Base-by-base conservation (phyloP, 2,329 filamentous ascomycete genomes). In the Tolypocladium sp. region DNA sequence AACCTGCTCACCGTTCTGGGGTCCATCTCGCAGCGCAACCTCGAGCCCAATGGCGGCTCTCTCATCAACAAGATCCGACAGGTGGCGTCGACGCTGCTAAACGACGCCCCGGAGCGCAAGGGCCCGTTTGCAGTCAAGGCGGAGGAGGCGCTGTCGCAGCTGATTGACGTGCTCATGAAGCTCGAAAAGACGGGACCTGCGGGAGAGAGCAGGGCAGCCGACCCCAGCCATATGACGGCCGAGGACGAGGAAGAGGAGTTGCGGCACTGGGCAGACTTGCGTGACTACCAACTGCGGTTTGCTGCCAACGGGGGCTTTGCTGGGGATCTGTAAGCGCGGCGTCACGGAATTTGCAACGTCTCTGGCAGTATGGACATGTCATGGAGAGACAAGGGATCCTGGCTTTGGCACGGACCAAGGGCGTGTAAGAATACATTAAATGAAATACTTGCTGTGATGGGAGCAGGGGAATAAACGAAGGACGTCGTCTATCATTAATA, bases 1-100 rank as follows among this genome's bases (percentile, higher is more conserved):
- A 87, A 92, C 70, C 80, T 96, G 2, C 81, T 95, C 1, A 79
- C 84, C 3, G 86, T 95, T 3, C 77, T 96, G 6, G 83, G 84
- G 33, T 90, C 85, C 59, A 90, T 96, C 65, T 89, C 88, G 55
- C 90, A 93, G 77, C 85, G 90, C 60, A 92, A 92, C 71, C 89
- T 95, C 80, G 91, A 96, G 63, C 82, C 82, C n/a, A 84, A 84
- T 62, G 82, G 82, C 22, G 76, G 75, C n/a, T 82, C 81, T 0
- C 74, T 85, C n/a, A 91, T 90, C 67, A 85, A 85, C 76, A 95
- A 96, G 77, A 90, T 96, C 64, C 88, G 91, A 12, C 88, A 90
- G 68, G 88, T 96, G 44, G 91, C 91, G 1, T 88, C 87, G 35
- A 94, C 91, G 0, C 79, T 96, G 9, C 82, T 95, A 55, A 85